Base-by-base conservation (phyloP, 2,329 filamentous ascomycete genomes). In the Claviceps sp. region DNA sequence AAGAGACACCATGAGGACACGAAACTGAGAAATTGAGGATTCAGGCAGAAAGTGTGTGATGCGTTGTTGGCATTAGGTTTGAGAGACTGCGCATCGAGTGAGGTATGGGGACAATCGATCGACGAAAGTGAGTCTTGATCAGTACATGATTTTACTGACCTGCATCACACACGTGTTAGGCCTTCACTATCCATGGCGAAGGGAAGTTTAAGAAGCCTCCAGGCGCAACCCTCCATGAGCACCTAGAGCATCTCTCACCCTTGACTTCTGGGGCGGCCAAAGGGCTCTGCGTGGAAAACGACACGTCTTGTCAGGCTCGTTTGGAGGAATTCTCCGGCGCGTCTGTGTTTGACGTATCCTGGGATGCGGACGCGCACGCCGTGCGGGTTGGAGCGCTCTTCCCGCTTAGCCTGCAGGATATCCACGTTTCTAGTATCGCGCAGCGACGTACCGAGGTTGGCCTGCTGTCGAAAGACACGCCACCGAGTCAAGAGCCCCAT, bases 401-500 rank as follows among this genome's bases (percentile, higher is more conserved):
- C 81, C 71, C 77, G 1, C 68, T 75, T 50, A 61, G 61, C 37
- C 57, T 60, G 18, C 72, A 72, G 37, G 59, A 61, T 2, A 55
- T 81, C 18, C 61, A 63, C 1, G 69, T 74, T 13, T 62, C 70
- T 16, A 62, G 69, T 0, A 68, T 68, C 7, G 59, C 66, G 0
- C 62, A 69, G 1, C 73, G 81, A 47, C 78, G 84, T 47, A 77
- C 88, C 5, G 91, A 97, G 64, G 79, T 96, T 20, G 91, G 91
- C 16, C 76, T 96, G 43, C 70, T 97, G 53, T 80, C 79, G 5
- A 72, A 77, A 11, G 83, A 89, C 57, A 70, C 72, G 4, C 75
- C 83, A 14, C 67, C 72, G 5, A 72, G 70, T 24, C 72, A 79
- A 14, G 81, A 88, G 54, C 70, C 79, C 0, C 80, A 90, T 64